Conservation (phyloP, 1,139 yeast genomes). For the Wickerhamiella infanticola region DNA sequence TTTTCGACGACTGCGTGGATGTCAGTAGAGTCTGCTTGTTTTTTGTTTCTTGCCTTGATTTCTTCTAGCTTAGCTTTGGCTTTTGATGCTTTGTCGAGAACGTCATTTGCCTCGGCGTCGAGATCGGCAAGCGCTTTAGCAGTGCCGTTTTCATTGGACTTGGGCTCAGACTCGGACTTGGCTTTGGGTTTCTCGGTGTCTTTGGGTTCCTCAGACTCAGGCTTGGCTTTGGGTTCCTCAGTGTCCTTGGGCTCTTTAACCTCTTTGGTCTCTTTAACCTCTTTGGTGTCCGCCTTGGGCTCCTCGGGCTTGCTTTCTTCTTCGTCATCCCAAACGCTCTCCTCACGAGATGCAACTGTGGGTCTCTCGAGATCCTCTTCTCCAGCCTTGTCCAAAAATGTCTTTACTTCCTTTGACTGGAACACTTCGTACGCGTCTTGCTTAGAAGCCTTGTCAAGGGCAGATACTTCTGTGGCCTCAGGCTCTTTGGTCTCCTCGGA, state of each 20-base stretch:
- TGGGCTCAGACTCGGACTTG: background rate
- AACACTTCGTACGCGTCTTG: slow-evolving; percentile 34
- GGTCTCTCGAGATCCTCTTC: slow-evolving; percentile 33
- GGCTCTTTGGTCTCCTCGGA: slow-evolving; percentile 4
- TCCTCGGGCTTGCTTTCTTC: background rate
- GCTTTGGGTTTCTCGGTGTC: background rate
- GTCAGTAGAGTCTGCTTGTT: background rate
- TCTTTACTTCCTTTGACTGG: slow-evolving; percentile 33
- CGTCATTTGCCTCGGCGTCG: background rate
- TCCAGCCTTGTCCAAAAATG: slow-evolving; percentile 37
- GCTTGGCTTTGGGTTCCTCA: slow-evolving; percentile 6
- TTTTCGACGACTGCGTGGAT: slow-evolving; percentile 11
- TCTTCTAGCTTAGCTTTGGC: slow-evolving; percentile 1
- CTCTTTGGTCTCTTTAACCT: slow-evolving; percentile 1
- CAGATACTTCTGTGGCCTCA: slow-evolving; percentile 11
- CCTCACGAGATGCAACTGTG: slow-evolving; percentile 20
- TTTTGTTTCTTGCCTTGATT: background rate
- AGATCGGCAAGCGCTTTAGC: background rate
- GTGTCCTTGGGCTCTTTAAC: slow-evolving; percentile 15
- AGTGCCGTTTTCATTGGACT: background rate
- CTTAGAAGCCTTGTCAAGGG: slow-evolving; percentile 18
- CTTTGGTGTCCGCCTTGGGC: slow-evolving; percentile 16
- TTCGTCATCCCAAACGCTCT: slow-evolving; percentile 18
- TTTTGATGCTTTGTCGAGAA: background rate
- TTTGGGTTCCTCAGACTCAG: background rate